A percentile compares a stretch with the other conserved stretches of the same genome.
These are phyloP conservation scores for Tuber indicum DNA, from an alignment of 495 filamentous ascomycete species.

Conservation along the genomic window DNA sequence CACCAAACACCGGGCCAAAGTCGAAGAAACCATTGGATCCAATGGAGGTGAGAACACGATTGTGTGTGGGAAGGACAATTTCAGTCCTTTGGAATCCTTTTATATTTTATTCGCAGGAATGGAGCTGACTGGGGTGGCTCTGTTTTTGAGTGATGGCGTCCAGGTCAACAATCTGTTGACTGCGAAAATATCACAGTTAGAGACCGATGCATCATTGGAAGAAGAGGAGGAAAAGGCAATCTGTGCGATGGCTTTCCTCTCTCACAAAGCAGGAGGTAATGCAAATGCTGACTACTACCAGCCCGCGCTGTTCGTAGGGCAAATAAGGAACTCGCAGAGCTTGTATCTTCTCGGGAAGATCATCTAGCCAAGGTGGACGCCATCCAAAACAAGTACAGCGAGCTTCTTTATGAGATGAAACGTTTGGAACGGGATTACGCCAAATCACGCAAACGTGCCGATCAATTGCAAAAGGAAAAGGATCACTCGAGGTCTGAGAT, in stretches of 20 bases:
- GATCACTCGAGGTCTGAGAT: conserved; percentile 80
- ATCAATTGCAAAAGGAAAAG: conserved; percentile 93
- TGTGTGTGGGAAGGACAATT: conserved; percentile 39
- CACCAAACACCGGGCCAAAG: conserved; percentile 25
- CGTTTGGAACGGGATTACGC: conserved; percentile 84
- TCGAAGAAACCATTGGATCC: conserved; percentile 43
- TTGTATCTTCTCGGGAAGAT: conserved; percentile 41
- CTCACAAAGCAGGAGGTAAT: neutral
- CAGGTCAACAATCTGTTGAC: conserved; percentile 65
- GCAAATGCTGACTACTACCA: conserved; percentile 40
- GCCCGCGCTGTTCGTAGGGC: conserved; percentile 86
- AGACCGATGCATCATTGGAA: conserved; percentile 83
- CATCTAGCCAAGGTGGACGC: conserved; percentile 62
- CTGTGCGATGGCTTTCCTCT: conserved; percentile 58
- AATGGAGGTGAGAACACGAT: conserved; percentile 40
- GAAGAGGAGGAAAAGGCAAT: conserved; percentile 96
- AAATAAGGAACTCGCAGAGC: conserved; percentile 59
- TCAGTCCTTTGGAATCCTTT: conserved; percentile 17
- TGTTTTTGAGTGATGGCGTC: conserved; percentile 4
- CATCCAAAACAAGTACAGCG: conserved; percentile 82
- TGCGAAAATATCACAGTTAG: conserved; percentile 90
- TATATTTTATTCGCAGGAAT: conserved; percentile 1
- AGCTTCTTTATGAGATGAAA: conserved; percentile 89
- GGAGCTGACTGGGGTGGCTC: conserved; percentile 24
- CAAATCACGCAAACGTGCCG: conserved; percentile 91